Evolutionary conservation across 495 filamentous ascomycete genomes (phyloP), one percentile per base, ranked within the genome.

Genomic region (Chlorociboria aeruginascens): DNA sequence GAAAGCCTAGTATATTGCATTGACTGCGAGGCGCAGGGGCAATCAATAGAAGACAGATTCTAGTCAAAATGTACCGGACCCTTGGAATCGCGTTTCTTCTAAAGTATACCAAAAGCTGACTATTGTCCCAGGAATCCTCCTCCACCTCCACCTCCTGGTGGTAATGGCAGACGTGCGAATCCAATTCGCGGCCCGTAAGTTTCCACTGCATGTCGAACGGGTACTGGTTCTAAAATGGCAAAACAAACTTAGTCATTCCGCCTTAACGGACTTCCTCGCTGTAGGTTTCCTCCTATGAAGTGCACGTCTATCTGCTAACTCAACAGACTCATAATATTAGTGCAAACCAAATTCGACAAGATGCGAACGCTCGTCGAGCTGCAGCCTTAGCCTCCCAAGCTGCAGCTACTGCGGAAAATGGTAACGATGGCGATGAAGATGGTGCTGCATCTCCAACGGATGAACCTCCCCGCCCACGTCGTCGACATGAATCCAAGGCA

Each of bases 301-400:
- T 33, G 3, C 29, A 36, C 42, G 30, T 45, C 13, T 16, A 38
- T 6, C 37, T 51, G n/a, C 47, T 37, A 46, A 41, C 14, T 54
- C 14, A 3, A 25, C 52, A 86, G 78, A 82, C 86, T 9, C 83
- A 95, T 61, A 92, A 92, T 53, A 94, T 94, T 59, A 89, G 85
- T n/a, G 87, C 86, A 6, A 67, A 70, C 29, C 80, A 86, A 51
- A 94, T 94, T 53, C 72, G 76, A 34, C 64, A 76, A 46, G 78
- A 87, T 49, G 81, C 66, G 6, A 51, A 67, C 10, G 63, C 61
- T 17, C 63, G 71, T 73, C 67, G 76, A 68, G 63, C 64, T 43
- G 67, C 70, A 37, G 69, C 71, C 6, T 59, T 63, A 20, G 63
- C 65, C 14, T 47, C 55, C 6, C 41, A 45, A 39, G 46, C 36